These are phyloP conservation scores for Ogataea neopini DNA, from an alignment of 805 yeast species.

Conservation along the genomic window DNA sequence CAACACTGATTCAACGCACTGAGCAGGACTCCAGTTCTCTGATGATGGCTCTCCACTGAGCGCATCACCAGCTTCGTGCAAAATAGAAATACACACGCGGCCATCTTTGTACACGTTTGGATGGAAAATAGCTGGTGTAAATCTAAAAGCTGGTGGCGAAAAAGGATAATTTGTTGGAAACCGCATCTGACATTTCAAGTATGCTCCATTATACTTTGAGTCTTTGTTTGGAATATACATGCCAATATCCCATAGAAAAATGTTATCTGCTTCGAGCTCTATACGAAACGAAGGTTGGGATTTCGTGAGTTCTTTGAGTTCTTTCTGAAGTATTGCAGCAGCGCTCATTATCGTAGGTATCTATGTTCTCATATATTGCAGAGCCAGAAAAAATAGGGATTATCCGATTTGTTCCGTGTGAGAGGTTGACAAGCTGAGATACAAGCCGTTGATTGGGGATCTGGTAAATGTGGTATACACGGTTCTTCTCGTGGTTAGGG, in stretches of 20 bases:
- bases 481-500: neutral
- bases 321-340: conserved; percentile 38
- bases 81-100: conserved; percentile 84
- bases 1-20: conserved; percentile 87
- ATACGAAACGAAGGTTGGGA: conserved; percentile 37
- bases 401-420: neutral
- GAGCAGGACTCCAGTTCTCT: conserved; percentile 94
- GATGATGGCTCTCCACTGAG: conserved; percentile 89
- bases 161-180: conserved; percentile 92
- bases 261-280: conserved; percentile 53
- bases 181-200: conserved; percentile 89
- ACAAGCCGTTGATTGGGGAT: no score
- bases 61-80: conserved; percentile 90
- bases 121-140: conserved; percentile 91
- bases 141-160: conserved; percentile 88
- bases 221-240: conserved; percentile 89
- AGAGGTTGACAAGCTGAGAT: no score
- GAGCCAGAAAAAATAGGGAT: neutral
- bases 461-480: no score
- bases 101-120: conserved; percentile 97
- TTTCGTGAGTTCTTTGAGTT: conserved; percentile 32
- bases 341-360: conserved; percentile 23
- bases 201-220: conserved; percentile 91
- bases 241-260: conserved; percentile 77
- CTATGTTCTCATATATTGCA: neutral